Evolutionary conservation across 257 asterid genomes (phyloP).

Genomic region (Nemophila menziesii): DNA sequence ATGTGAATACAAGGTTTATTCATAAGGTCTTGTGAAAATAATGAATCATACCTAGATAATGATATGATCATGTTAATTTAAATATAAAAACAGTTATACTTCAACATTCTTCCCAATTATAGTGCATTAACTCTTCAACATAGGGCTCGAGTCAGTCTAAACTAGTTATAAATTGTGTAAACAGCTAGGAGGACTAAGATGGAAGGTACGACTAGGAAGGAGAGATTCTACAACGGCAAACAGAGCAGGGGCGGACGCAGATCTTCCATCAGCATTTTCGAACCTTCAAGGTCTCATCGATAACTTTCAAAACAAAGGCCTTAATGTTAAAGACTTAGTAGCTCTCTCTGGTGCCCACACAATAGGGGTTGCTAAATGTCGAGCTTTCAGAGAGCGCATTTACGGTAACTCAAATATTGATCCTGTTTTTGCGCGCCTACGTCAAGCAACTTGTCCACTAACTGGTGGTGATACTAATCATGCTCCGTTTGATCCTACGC

Average conservation of each 20-base stretch:
- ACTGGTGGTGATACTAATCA: constrained; percentile 16
- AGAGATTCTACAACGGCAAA: constrained; percentile 19
- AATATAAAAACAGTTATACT: no score
- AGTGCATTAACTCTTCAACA: no score
- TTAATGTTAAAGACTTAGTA: not conserved
- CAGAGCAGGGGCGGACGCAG: constrained; percentile 10
- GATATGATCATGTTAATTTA: no score
- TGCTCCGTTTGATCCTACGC: constrained; percentile 11
- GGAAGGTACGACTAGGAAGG: constrained; percentile 19
- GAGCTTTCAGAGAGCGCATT: constrained; percentile 5
- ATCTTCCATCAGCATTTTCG: constrained; percentile 9
- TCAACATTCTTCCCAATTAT: no score
- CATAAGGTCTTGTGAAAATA: no score
- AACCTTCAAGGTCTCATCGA: constrained; percentile 3
- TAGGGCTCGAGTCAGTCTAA: no score
- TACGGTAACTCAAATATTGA: constrained; percentile 10
- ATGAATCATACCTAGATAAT: no score
- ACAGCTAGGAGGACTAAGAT: constrained; percentile 22
- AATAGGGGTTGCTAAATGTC: constrained; percentile 14
- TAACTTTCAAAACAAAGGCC: constrained; percentile 13
- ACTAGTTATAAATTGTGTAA: not conserved
- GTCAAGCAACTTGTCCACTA: constrained; percentile 15
- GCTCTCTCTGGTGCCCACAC: constrained; percentile 22
- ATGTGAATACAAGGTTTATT: no score
- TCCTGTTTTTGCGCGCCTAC: constrained; percentile 5